Percentiles rank a stretch among this genome's conserved stretches.
phyloP scores from a whole-genome alignment of 169 alveolate species.

The Eimeria praecox region DNA sequence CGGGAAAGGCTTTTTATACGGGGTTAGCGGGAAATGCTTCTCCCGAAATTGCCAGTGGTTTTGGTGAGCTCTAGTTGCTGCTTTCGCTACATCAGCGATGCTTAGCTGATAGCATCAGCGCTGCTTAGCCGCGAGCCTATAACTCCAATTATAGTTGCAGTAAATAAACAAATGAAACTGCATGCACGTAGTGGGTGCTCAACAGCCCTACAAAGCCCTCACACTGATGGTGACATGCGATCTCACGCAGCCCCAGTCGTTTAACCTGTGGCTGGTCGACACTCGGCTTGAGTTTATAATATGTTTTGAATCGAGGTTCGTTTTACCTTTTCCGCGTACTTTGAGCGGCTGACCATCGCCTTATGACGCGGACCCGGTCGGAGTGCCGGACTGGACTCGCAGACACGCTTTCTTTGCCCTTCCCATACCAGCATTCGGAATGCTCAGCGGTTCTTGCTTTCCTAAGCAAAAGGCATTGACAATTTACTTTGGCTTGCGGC shows the following conservation, averaged over 20 bases:
- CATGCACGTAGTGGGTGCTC: no score
- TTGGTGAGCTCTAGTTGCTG: background rate
- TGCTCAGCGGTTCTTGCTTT: background rate
- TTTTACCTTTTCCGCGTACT: background rate
- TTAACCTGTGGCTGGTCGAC: background rate
- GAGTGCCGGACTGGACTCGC: background rate
- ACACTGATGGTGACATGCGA: background rate
- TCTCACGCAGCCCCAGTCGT: background rate
- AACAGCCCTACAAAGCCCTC: background rate
- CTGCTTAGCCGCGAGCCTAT: background rate
- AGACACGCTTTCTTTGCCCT: background rate
- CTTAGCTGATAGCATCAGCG: no score
- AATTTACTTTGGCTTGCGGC: background rate
- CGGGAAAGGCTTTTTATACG: no score
- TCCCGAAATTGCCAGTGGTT: background rate
- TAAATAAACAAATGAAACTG: background rate
- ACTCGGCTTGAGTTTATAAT: background rate
- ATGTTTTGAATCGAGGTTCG: background rate
- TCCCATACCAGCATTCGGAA: background rate
- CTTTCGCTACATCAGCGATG: background rate
- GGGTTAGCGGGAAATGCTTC: background rate
- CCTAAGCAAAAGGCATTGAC: background rate
- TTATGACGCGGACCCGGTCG: background rate
- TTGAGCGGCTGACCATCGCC: background rate
- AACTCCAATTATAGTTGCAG: background rate